Percentiles rank a stretch among this genome's conserved stretches.
These are phyloP conservation scores for Curvularia spicifera DNA, from an alignment of 2,329 filamentous ascomycete genomes.

Conservation along the genomic window DNA sequence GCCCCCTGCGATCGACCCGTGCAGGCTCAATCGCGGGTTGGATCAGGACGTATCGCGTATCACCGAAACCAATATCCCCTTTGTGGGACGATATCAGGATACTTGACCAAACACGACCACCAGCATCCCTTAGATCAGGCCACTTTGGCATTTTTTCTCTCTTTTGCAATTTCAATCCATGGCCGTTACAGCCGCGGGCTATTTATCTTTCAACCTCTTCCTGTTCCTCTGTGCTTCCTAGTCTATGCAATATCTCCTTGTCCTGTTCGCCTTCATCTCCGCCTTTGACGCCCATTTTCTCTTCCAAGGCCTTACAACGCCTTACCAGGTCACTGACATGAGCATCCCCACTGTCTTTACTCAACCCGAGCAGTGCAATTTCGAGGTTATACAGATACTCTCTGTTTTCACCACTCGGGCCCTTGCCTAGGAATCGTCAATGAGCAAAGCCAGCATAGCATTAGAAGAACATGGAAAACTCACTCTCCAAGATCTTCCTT, in stretches of 20 bases:
- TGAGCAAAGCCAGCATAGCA: not conserved
- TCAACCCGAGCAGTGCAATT: slow-evolving; percentile 72
- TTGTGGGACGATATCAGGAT: not conserved
- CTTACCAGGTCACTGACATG: slow-evolving; percentile 84
- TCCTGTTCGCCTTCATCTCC: slow-evolving; percentile 30
- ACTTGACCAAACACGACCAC: not conserved
- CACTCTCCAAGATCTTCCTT: slow-evolving; percentile 76
- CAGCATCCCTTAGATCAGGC: not conserved
- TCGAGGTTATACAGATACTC: slow-evolving; percentile 89
- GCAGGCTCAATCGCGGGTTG: too few species aligned
- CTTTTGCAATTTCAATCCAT: not conserved
- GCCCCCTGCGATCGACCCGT: not conserved
- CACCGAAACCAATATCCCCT: not conserved
- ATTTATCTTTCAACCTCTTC: slow-evolving; percentile 63
- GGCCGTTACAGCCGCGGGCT: not conserved
- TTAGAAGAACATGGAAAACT: slow-evolving; percentile 17
- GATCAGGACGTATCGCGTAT: not conserved
- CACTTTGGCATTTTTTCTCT: not conserved
- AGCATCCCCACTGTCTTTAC: slow-evolving; percentile 76
- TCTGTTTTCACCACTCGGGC: slow-evolving; percentile 86
- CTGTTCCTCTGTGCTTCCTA: slow-evolving; percentile 62
- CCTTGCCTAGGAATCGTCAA: slow-evolving; percentile 44
- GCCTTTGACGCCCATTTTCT: slow-evolving; percentile 28
- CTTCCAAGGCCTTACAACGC: slow-evolving; percentile 71
- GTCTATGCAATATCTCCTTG: slow-evolving; percentile 48